A percentile compares a stretch with the other conserved stretches of the same genome.
Conservation (phyloP, 169 alveolate species). For the Plasmodium sp. region DNA sequence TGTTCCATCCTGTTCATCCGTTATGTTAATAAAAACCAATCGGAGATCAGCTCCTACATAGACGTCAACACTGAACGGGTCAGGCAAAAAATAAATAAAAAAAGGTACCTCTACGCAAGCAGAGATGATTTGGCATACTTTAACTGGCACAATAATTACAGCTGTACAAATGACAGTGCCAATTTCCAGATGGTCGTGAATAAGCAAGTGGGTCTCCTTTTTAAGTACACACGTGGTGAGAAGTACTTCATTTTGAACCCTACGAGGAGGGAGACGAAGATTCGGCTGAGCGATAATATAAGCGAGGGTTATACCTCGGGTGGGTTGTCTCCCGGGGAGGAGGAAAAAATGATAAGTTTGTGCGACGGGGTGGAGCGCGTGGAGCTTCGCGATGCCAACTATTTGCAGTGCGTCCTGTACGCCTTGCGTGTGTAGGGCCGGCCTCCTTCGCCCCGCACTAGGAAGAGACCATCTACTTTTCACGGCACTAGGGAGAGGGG, state of each 20-base stretch:
- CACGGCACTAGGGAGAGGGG: not conserved
- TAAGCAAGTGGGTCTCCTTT: slow-evolving; percentile 49
- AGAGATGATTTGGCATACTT: slow-evolving; percentile 56
- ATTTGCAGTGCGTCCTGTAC: slow-evolving; percentile 57
- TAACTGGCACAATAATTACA: slow-evolving; percentile 66
- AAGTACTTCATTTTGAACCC: slow-evolving; percentile 45
- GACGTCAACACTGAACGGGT: slow-evolving; percentile 30
- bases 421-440: not conserved
- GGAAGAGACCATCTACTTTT: not conserved
- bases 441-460: too few relatives aligned
- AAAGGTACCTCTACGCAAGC: slow-evolving; percentile 56
- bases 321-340: not conserved
- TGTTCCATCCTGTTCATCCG: slow-evolving; percentile 61
- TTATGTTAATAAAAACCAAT: slow-evolving; percentile 34
- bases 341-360: slow-evolving; percentile 12
- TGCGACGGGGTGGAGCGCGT: slow-evolving; percentile 11
- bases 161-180: slow-evolving; percentile 49
- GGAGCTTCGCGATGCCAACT: slow-evolving; percentile 31
- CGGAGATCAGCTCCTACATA: slow-evolving; percentile 64
- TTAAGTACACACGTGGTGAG: slow-evolving; percentile 25
- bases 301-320: not conserved
- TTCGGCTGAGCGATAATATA: slow-evolving; percentile 46
- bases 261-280: not conserved
- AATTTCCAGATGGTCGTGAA: slow-evolving; percentile 44
- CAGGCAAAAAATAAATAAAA: slow-evolving; percentile 30